These are phyloP conservation scores for Hansenula anomala DNA, from an alignment of 1,139 yeast genomes.

Conservation along the genomic window DNA sequence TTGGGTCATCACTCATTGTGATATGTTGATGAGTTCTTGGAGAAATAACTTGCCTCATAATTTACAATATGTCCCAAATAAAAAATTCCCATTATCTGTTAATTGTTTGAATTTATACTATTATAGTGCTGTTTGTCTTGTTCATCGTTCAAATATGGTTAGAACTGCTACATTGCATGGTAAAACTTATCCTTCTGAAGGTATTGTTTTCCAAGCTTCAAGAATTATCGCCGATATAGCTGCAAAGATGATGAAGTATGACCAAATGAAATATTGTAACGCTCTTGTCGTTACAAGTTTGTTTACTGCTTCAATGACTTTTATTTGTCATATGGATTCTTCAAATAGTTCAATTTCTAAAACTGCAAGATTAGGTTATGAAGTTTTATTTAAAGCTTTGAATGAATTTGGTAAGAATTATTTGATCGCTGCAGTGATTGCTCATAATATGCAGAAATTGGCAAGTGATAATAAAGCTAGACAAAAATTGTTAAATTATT, in stretches of 20 bases:
- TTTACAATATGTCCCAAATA: slow-evolving; percentile 52
- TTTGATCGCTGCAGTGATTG: slow-evolving; percentile 28
- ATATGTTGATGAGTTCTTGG: slow-evolving; percentile 79
- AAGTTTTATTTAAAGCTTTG: slow-evolving; percentile 42
- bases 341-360: slow-evolving; percentile 50
- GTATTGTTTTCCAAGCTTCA: slow-evolving; percentile 82
- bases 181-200: slow-evolving; percentile 48
- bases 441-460: slow-evolving; percentile 15
- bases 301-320: slow-evolving; percentile 68
- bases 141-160: slow-evolving; percentile 65
- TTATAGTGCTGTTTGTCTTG: slow-evolving; percentile 64
- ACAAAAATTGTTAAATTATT: slow-evolving; percentile 13
- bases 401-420: slow-evolving; percentile 45
- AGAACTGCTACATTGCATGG: slow-evolving; percentile 19
- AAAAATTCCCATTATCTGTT: slow-evolving; percentile 55
- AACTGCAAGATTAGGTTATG: slow-evolving; percentile 55
- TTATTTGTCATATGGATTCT: slow-evolving; percentile 70
- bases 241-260: slow-evolving; percentile 50
- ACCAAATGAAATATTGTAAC: slow-evolving; percentile 50
- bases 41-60: slow-evolving; percentile 63
- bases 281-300: slow-evolving; percentile 49
- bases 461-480: slow-evolving; percentile 17
- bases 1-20: slow-evolving; percentile 55
- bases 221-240: slow-evolving; percentile 70
- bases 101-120: slow-evolving; percentile 68